Conservation (phyloP, 495 filamentous ascomycete genomes). For the Pseudomonodictys pantanalensis region DNA sequence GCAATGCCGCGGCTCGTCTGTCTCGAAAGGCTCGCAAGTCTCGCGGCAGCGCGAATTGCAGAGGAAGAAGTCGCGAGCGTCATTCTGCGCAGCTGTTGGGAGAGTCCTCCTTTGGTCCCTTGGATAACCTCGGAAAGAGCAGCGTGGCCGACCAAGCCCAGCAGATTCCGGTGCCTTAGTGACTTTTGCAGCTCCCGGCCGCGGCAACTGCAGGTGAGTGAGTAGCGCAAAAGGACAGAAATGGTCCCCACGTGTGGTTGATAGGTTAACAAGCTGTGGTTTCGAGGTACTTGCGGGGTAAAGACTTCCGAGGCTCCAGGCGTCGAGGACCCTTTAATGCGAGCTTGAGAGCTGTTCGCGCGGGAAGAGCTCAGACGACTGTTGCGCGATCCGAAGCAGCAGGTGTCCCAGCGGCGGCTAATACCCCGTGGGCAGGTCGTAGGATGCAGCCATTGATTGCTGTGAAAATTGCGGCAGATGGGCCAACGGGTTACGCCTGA, state of each 20-base stretch:
- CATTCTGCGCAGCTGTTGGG: constrained; percentile 3
- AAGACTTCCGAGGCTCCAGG: constrained; percentile 26
- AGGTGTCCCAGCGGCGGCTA: constrained; percentile 4
- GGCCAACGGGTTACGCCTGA: neutral
- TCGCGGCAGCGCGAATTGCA: constrained; percentile 1
- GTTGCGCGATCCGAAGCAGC: neutral
- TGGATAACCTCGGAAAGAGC: constrained; percentile 25
- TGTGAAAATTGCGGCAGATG: neutral
- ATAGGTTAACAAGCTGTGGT: neutral
- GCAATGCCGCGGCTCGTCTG: constrained; percentile 18
- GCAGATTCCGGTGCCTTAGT: too few relatives aligned
- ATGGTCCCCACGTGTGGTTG: neutral
- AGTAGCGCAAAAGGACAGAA: too few relatives aligned
- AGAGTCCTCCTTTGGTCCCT: neutral
- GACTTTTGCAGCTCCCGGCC: neutral
- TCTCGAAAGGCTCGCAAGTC: neutral
- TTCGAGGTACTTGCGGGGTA: constrained; percentile 20
- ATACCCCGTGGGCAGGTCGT: constrained; percentile 6
- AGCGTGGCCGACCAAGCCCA: neutral
- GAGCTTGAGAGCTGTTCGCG: neutral
- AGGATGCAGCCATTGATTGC: neutral
- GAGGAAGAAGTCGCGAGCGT: constrained; percentile 16
- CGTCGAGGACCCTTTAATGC: neutral
- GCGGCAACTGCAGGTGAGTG: too few relatives aligned
- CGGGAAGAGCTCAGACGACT: too few relatives aligned